Evolutionary conservation across 345 rosid species (phyloP).

Genomic region (Ailanthus altissimus): DNA sequence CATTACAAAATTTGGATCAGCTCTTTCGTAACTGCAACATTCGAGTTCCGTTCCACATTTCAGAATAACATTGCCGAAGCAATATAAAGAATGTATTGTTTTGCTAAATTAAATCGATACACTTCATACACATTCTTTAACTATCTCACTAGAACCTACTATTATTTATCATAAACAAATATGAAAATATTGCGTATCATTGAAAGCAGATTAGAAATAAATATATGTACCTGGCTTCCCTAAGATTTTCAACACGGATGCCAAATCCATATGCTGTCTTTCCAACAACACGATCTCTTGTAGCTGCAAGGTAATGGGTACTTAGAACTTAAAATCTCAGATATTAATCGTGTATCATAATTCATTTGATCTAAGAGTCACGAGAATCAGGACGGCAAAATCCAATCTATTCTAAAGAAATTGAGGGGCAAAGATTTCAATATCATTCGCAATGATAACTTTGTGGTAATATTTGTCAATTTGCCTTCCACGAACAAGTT

Average conservation of each 20-base stretch:
- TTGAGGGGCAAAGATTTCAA: not conserved
- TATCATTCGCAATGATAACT: not conserved
- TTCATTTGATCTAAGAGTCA: not conserved
- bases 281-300: slow-evolving; percentile 55
- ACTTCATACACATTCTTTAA: slow-evolving; percentile 2
- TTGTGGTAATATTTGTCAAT: not conserved
- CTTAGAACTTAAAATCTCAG: too few relatives aligned
- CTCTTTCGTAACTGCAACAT: slow-evolving; percentile 86
- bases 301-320: slow-evolving; percentile 51
- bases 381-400: too few relatives aligned
- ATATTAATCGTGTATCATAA: not conserved
- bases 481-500: not conserved
- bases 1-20: slow-evolving; percentile 87
- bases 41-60: not conserved
- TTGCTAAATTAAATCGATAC: not conserved
- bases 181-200: not conserved
- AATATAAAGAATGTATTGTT: not conserved
- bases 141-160: not conserved
- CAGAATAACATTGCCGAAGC: not conserved
- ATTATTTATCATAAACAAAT: not conserved
- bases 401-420: not conserved
- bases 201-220: not conserved
- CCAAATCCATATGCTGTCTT: slow-evolving; percentile 66
- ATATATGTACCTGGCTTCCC: slow-evolving; percentile 73
- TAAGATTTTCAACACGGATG: slow-evolving; percentile 68